Conservation (phyloP, 495 filamentous ascomycete genomes). For the Penicillium tannophilum region DNA sequence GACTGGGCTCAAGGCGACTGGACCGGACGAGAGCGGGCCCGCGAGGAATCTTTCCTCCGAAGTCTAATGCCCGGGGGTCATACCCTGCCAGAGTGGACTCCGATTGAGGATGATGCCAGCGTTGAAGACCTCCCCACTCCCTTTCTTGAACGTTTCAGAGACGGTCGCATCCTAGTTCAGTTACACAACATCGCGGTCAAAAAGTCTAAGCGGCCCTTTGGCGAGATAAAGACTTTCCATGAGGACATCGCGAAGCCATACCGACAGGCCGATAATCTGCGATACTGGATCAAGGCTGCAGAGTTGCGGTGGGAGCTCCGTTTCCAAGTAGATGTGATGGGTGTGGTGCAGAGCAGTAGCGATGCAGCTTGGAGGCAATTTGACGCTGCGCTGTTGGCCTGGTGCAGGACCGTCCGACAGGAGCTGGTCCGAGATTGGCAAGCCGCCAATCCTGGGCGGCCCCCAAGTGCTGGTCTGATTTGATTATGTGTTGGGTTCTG, state of each 20-base stretch:
- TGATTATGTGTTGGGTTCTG: slow-evolving; percentile 8
- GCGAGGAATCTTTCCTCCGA: slow-evolving; percentile 81
- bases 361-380: slow-evolving; percentile 74
- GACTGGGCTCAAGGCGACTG: slow-evolving; percentile 78
- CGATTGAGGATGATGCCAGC: slow-evolving; percentile 48
- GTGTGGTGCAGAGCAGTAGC: slow-evolving; percentile 71
- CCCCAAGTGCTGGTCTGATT: slow-evolving; percentile 32
- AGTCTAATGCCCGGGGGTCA: slow-evolving; percentile 54
- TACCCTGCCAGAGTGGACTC: slow-evolving; percentile 70
- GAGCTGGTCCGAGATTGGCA: slow-evolving; percentile 70
- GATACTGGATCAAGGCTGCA: slow-evolving; percentile 94
- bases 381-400: slow-evolving; percentile 75
- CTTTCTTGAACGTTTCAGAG: slow-evolving; percentile 72
- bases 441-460: slow-evolving; percentile 32
- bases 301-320: slow-evolving; percentile 92
- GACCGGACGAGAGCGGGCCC: slow-evolving; percentile 72
- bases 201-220: slow-evolving; percentile 83
- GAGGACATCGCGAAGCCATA: slow-evolving; percentile 92
- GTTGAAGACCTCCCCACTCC: slow-evolving; percentile 62
- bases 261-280: slow-evolving; percentile 86
- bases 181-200: slow-evolving; percentile 87
- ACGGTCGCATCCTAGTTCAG: slow-evolving; percentile 78
- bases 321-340: slow-evolving; percentile 82
- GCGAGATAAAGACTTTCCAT: slow-evolving; percentile 87
- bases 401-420: slow-evolving; percentile 75